Conservation (phyloP, 345 rosid species). For the Citrus inodora region DNA sequence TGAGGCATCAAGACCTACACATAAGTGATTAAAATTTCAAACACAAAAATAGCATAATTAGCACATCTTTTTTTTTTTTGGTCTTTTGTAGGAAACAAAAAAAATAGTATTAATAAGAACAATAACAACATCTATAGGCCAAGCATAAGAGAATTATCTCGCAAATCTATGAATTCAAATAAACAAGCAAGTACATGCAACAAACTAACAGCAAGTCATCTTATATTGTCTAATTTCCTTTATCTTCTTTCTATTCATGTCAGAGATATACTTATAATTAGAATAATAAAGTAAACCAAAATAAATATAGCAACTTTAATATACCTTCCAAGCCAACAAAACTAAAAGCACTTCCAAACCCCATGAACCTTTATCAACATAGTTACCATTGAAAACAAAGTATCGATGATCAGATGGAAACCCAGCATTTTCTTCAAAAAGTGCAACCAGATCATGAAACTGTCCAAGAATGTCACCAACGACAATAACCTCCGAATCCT, state of each 20-base stretch:
- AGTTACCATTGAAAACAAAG: slow-evolving; percentile 41
- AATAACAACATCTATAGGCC: not conserved
- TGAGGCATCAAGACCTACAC: slow-evolving; percentile 42
- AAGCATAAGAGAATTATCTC: not conserved
- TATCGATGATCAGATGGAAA: slow-evolving; percentile 33
- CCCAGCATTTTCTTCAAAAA: slow-evolving; percentile 36
- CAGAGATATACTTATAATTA: not conserved
- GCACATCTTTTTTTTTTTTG: no score
- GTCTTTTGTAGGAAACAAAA: no score
- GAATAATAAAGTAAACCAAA: not conserved
- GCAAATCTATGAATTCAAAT: not conserved
- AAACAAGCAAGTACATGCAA: not conserved
- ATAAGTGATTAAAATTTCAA: not conserved
- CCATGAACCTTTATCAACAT: slow-evolving; percentile 40
- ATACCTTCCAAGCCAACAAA: slow-evolving; percentile 56
- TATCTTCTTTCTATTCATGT: not conserved
- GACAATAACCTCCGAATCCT: slow-evolving; percentile 31
- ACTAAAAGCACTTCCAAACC: slow-evolving; percentile 40
- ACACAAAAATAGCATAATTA: not conserved
- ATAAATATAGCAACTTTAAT: not conserved
- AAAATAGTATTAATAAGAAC: no score
- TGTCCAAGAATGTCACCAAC: slow-evolving; percentile 47
- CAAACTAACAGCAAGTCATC: not conserved
- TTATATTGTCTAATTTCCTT: not conserved
- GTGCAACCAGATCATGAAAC: slow-evolving; percentile 37